Evolutionary conservation across 805 yeast species (phyloP), one percentile per base, ranked within the genome.

Genomic region (Candida cerambycidarum): DNA sequence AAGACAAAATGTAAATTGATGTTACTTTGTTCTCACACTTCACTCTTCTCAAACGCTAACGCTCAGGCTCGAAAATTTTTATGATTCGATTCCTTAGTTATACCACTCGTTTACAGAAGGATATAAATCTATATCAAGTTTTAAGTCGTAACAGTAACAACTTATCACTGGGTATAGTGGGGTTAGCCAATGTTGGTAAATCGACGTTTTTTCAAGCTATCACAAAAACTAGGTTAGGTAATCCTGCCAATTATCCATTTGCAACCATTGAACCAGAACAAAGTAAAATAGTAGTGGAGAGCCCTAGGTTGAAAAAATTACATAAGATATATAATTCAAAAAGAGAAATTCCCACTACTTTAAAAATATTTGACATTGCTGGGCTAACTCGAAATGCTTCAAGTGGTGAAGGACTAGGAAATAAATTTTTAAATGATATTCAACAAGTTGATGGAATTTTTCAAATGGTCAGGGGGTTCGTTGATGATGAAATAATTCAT

Each of bases 261-360:
- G 99, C 99, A 32, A 92, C 99, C 43, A 89, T 89, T 62, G 97
- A 92, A 56, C 98, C 99, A 42, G 98, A 93, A 72, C 97, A 92
- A 73, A 97, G 98, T 36, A 82, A 95, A 63, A 96, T 92, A 42
- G 80, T 83, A 53, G 98, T 93, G 47, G 97, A 97, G 57, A 87
- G 96, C 47, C 79, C 85, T 48, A 82, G 96, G 64, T 82, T 93
- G 58, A 95, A 92, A 57, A 78, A 75, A 48, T 76, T 93, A 41
- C 76, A 79, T 57, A 78, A 78, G 39, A 69, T 85, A 57, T 93
- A 89, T 76, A 76, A 79, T 46, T 92, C 97, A 47, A 85, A 88
- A 58, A 78, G 85, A 55, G 81, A 81, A 62, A 89, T 92, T 46
- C 97, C 97, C 46, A 97, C 98, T 13, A 83, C 77, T 62, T 81